A percentile compares a stretch with the other conserved stretches of the same genome.
Conservation (phyloP, 2,329 filamentous ascomycete species). For the Fusarium camptoceras region DNA sequence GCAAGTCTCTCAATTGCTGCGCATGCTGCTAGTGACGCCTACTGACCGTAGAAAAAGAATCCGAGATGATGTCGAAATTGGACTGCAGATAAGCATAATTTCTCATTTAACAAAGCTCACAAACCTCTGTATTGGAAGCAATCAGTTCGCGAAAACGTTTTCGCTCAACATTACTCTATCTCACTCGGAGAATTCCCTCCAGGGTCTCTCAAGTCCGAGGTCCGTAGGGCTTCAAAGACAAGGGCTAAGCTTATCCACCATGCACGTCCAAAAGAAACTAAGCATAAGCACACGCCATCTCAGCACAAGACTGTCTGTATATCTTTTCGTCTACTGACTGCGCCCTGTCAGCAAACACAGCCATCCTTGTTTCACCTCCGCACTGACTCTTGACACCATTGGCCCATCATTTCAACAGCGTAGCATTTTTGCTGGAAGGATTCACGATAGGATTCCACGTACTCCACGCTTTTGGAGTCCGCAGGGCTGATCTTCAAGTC, state of each 20-base stretch:
- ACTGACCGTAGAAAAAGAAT: neutral
- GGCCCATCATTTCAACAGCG: neutral
- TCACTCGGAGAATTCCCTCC: neutral
- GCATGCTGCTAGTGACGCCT: neutral
- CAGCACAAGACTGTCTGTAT: fast-evolving
- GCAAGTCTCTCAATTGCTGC: too few relatives aligned
- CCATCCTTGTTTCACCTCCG: conserved; percentile 7
- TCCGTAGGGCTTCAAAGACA: conserved; percentile 10
- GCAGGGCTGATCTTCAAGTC: conserved; percentile 18
- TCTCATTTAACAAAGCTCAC: fast-evolving
- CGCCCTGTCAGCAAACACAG: conserved; percentile 18
- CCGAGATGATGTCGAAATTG: neutral
- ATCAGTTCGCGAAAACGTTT: neutral
- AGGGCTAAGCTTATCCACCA: neutral
- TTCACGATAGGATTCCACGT: neutral
- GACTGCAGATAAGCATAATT: neutral
- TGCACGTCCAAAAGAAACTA: fast-evolving
- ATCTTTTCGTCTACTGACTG: neutral
- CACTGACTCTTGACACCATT: neutral
- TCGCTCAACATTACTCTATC: neutral
- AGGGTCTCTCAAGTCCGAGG: conserved; percentile 1
- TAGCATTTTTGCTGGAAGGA: conserved; percentile 9
- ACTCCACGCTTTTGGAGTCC: neutral
- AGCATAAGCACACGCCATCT: neutral
- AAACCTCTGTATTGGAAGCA: neutral